phyloP scores from a whole-genome alignment of 202 grass and related monocot genomes.

The Hordeum pubiflorum region DNA sequence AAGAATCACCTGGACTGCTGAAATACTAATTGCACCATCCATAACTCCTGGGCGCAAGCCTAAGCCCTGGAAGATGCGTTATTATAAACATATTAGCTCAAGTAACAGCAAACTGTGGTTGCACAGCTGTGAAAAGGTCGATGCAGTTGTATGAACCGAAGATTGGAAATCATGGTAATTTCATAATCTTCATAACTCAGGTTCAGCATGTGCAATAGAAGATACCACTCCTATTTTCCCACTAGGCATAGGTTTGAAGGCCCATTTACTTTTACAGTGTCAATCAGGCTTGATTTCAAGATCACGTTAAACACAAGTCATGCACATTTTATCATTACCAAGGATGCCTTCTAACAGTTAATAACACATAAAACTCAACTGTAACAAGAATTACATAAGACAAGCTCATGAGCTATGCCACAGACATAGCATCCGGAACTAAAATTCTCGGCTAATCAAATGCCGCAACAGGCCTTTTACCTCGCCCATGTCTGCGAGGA shows the following conservation, averaged over 20 bases:
- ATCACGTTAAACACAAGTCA: neutral
- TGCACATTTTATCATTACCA: neutral
- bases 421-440: neutral
- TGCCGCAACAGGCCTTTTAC: constrained; percentile 16
- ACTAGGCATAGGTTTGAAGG: neutral
- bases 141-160: neutral
- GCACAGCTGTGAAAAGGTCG: neutral
- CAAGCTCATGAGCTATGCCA: neutral
- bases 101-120: neutral
- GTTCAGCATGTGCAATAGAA: neutral
- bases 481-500: constrained; percentile 96
- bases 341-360: neutral
- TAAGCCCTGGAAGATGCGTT: constrained; percentile 54
- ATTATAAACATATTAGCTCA: constrained; percentile 6
- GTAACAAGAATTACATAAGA: neutral
- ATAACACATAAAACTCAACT: neutral
- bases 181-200: neutral
- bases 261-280: neutral
- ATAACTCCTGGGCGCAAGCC: constrained; percentile 85
- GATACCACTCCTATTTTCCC: neutral
- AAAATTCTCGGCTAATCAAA: neutral
- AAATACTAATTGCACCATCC: constrained; percentile 93
- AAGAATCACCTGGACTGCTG: constrained; percentile 75
- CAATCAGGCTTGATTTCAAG: neutral
- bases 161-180: neutral